Percentiles rank a stretch among this genome's conserved stretches.
Conservation (phyloP, 129 eudicot species). For the Centella asiatica region DNA sequence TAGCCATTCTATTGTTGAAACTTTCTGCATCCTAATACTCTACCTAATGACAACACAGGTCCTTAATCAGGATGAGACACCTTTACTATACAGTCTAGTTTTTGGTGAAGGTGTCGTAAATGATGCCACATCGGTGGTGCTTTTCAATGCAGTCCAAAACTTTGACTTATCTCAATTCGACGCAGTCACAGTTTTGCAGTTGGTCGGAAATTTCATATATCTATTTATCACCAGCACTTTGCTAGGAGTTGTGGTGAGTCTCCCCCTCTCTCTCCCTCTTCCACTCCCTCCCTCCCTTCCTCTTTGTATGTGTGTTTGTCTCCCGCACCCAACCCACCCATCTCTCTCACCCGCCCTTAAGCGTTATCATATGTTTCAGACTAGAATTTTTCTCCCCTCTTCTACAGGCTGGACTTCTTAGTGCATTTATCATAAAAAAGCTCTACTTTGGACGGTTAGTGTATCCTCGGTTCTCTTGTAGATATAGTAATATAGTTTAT, state of each 20-base stretch:
- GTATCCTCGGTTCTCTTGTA: constrained; percentile 1
- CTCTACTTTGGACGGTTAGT: constrained; percentile 88
- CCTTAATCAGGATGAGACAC: constrained; percentile 84
- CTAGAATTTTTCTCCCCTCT: neutral
- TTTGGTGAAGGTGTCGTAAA: constrained; percentile 90
- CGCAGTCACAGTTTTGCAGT: constrained; percentile 34
- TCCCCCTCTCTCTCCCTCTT: constrained; percentile 15
- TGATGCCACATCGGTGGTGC: constrained; percentile 82
- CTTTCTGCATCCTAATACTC: constrained; percentile 7
- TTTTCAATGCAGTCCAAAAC: constrained; percentile 79
- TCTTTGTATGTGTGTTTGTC: neutral
- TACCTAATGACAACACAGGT: constrained; percentile 40
- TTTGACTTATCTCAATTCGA: constrained; percentile 55
- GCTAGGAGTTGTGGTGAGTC: constrained; percentile 61
- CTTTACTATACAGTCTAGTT: constrained; percentile 71
- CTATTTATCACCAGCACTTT: constrained; percentile 59
- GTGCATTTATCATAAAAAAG: constrained; percentile 68
- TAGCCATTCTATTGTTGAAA: constrained; percentile 4
- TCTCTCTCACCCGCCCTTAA: too few species aligned
- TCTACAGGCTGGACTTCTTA: constrained; percentile 75
- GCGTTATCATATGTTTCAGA: too few species aligned
- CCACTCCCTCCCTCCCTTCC: neutral
- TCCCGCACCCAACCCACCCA: constrained; percentile 7
- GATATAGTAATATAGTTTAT: too few species aligned
- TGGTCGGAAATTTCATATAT: constrained; percentile 58